Base-by-base conservation (phyloP, 306 rosid species). In the Luffa aegyptiaca region DNA sequence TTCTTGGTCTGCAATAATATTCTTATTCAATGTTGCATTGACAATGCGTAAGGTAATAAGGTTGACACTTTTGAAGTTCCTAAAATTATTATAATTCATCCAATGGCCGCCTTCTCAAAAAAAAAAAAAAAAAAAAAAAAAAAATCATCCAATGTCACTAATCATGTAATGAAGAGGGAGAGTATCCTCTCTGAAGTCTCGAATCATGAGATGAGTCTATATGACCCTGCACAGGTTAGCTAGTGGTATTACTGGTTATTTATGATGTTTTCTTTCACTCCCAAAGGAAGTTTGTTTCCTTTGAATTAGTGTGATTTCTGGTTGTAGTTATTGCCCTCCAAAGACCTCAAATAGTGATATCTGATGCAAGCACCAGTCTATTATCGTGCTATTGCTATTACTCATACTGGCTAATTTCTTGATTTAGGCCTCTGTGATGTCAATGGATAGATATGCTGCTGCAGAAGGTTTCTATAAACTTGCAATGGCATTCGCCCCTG, bases 401-500 rank as follows among this genome's bases (percentile, higher is more conserved):
- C 37, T 72, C 58, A 71, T 39, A 70, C 42, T 77, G 48, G 84
- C 76, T 53, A 64, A 57, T 81, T 75, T 26, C 62, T 59, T 85
- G 63, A 82, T 86, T 46, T 90, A 95, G 97, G 90, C 88, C 49
- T 91, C 97, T 13, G 80, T 89, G 86, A 92, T 92, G 97, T 92
- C 90, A 42, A 90, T 90, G 97, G 98, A 95, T 83, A 89, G 98
- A 84, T 92, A 95, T 81, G 97, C 98, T 39, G 97, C 97, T 72
- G 97, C 97, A 20, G 98, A 95, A 83, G 79, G 98, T 88, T 95
- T 87, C 84, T 87, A 91, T 80, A 95, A 91, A 89, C 89, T 95
- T 85, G 97, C 97, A 33, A 91, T 91, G 97, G 97, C 98, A 57
- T 95, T 95, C 85, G 97, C 98, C 63, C 98, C 98, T 4, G 97